A percentile compares a stretch with the other conserved stretches of the same genome.
Conservation (phyloP, 2,329 filamentous ascomycete species). For the Aspergillus costaricaensis region DNA sequence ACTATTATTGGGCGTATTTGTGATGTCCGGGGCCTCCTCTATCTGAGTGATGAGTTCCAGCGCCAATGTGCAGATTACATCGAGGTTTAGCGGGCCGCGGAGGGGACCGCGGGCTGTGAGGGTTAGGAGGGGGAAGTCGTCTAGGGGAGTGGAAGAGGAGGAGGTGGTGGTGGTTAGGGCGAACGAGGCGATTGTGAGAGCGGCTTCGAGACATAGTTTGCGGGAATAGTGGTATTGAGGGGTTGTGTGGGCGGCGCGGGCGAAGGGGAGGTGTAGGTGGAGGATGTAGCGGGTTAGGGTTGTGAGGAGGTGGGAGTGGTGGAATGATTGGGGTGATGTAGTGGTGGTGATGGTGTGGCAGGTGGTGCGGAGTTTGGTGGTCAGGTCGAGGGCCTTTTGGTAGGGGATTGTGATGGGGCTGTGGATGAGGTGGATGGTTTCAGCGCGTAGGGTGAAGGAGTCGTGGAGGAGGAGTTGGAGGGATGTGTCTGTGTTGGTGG, state of each 20-base stretch:
- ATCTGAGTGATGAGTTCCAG: conserved; percentile 27
- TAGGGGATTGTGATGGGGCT: conserved; percentile 13
- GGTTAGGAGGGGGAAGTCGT: conserved; percentile 16
- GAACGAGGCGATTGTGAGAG: conserved; percentile 22
- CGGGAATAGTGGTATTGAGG: conserved; percentile 22
- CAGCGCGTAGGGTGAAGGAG: conserved; percentile 12
- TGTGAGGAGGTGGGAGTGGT: conserved; percentile 20
- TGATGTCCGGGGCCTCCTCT: conserved; percentile 18
- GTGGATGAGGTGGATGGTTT: conserved; percentile 12
- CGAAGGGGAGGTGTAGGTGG: conserved; percentile 21
- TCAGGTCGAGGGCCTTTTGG: conserved; percentile 18
- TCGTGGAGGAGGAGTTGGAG: conserved; percentile 22
- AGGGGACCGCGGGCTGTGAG: conserved; percentile 22
- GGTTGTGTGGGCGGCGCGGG: conserved; percentile 14
- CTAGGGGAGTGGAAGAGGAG: neutral
- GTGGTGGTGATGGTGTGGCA: conserved; percentile 14
- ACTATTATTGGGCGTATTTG: neutral
- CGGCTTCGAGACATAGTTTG: conserved; percentile 22
- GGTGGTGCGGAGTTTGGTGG: conserved; percentile 14
- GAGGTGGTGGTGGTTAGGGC: conserved; percentile 13
- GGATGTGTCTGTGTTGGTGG: conserved; percentile 23
- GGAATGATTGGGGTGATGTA: neutral
- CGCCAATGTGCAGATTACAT: conserved; percentile 23
- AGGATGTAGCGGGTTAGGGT: conserved; percentile 21
- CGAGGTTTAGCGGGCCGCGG: conserved; percentile 25